phyloP scores from a whole-genome alignment of 2,329 filamentous ascomycete species.

The Aspergillus vadensis region DNA sequence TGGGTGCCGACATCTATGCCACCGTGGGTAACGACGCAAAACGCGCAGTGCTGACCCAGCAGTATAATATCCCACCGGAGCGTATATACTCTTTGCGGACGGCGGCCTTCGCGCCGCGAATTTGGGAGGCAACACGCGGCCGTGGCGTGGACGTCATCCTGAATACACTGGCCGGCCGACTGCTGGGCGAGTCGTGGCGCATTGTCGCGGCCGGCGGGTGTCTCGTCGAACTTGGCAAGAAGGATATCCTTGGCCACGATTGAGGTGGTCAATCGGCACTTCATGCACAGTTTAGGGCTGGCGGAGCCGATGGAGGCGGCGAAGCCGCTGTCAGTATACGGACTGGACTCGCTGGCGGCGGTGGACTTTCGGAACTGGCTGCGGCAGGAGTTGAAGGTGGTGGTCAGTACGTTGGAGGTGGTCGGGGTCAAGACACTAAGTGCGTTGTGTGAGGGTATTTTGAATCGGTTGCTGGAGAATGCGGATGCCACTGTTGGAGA shows the following conservation, averaged over 20 bases:
- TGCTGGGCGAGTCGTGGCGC: slow-evolving; percentile 25
- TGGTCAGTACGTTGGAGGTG: no score
- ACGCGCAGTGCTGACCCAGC: slow-evolving; percentile 15
- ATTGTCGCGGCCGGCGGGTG: background rate
- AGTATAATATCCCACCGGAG: slow-evolving; percentile 19
- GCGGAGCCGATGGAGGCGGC: background rate
- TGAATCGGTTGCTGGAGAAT: no score
- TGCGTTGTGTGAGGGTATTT: no score
- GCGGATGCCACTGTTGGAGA: no score
- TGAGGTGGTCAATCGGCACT: background rate
- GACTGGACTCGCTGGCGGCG: background rate
- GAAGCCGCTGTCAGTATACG: background rate
- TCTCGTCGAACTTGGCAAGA: background rate
- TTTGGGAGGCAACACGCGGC: slow-evolving; percentile 23
- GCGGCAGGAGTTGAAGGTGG: background rate
- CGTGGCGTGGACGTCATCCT: slow-evolving; percentile 26
- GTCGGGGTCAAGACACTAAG: no score
- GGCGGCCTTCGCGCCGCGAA: slow-evolving; percentile 15
- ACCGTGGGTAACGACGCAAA: slow-evolving; percentile 26
- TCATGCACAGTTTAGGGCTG: background rate
- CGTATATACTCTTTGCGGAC: slow-evolving; percentile 28
- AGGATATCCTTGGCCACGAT: background rate
- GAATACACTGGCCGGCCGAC: slow-evolving; percentile 12
- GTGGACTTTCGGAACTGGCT: background rate
- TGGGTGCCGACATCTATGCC: slow-evolving; percentile 18